Evolutionary conservation across 1,284 basidiomycete genomes (phyloP).

Genomic region (Marasmius oreades): DNA sequence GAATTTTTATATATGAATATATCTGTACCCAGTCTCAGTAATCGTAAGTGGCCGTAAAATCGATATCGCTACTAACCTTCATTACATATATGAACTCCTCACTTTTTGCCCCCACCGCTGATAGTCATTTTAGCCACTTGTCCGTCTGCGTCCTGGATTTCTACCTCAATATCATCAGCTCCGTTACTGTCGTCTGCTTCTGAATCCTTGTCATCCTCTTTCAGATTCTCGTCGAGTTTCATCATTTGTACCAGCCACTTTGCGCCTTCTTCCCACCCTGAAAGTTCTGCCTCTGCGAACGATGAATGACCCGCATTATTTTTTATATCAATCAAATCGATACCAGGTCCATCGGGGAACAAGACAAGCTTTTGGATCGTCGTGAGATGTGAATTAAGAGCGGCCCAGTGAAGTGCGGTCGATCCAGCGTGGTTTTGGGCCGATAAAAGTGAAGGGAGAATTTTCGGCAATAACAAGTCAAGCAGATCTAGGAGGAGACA

Average conservation of each 20-base stretch:
- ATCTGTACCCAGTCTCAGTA: too few species aligned
- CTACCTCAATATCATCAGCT: slow-evolving; percentile 47
- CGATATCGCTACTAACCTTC: background rate
- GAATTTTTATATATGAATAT: too few species aligned
- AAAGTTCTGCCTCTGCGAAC: slow-evolving; percentile 72
- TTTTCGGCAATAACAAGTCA: slow-evolving; percentile 61
- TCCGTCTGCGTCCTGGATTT: slow-evolving; percentile 68
- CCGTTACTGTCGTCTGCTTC: slow-evolving; percentile 30
- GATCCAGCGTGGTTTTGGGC: slow-evolving; percentile 68
- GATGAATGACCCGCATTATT: slow-evolving; percentile 68
- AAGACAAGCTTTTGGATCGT: slow-evolving; percentile 66
- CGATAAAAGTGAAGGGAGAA: slow-evolving; percentile 56
- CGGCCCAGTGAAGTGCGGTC: slow-evolving; percentile 87
- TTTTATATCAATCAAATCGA: slow-evolving; percentile 68
- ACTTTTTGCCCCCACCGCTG: slow-evolving; percentile 9
- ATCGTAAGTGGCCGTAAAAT: background rate
- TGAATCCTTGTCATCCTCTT: slow-evolving; percentile 33
- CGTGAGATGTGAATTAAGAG: slow-evolving; percentile 73
- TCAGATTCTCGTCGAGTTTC: slow-evolving; percentile 51
- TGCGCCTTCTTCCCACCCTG: slow-evolving; percentile 77
- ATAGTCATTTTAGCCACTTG: slow-evolving; percentile 59
- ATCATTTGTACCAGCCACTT: slow-evolving; percentile 75
- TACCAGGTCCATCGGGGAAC: slow-evolving; percentile 52
- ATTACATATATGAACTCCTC: background rate
- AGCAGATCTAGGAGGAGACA: slow-evolving; percentile 61